Evolutionary conservation across 768 basidiomycete genomes (phyloP).

Genomic region (Zangia roseola): DNA sequence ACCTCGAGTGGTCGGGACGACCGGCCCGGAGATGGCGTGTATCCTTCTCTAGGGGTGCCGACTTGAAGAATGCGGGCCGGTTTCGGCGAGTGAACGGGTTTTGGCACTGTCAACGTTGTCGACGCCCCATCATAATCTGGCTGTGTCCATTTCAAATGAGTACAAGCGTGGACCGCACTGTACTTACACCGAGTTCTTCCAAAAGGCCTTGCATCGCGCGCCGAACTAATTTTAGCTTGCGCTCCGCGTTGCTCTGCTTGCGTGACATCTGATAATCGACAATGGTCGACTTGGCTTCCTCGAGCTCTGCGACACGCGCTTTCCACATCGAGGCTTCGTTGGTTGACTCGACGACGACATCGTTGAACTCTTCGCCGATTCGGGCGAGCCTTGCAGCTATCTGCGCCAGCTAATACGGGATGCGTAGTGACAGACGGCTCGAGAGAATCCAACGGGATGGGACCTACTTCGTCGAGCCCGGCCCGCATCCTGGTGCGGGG

Average conservation of each 20-base stretch:
- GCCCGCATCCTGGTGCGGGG: conserved; percentile 18
- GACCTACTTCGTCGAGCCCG: conserved; percentile 30
- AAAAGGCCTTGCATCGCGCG: conserved; percentile 44
- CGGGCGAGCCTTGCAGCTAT: conserved; percentile 26
- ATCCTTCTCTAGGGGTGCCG: not conserved
- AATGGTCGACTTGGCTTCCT: conserved; percentile 31
- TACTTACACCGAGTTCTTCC: conserved; percentile 38
- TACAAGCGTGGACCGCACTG: not conserved
- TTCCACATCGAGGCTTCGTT: conserved; percentile 22
- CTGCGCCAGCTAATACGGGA: conserved; percentile 19
- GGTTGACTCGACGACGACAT: conserved; percentile 16
- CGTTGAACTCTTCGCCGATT: conserved; percentile 33
- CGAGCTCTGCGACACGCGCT: conserved; percentile 38
- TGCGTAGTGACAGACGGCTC: not conserved
- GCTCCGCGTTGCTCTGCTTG: conserved; percentile 35
- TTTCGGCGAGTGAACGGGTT: conserved; percentile 11
- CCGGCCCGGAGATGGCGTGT: conserved; percentile 7
- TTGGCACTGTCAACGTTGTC: not conserved
- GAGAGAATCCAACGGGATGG: not conserved
- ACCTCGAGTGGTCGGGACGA: conserved; percentile 2
- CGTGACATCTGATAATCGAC: conserved; percentile 29
- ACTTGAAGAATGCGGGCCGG: not conserved
- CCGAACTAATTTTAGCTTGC: conserved; percentile 33
- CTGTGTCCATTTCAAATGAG: conserved; percentile 12
- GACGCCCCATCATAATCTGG: conserved; percentile 19